phyloP scores from a whole-genome alignment of 768 basidiomycete species.

The Amanita molliuscula region DNA sequence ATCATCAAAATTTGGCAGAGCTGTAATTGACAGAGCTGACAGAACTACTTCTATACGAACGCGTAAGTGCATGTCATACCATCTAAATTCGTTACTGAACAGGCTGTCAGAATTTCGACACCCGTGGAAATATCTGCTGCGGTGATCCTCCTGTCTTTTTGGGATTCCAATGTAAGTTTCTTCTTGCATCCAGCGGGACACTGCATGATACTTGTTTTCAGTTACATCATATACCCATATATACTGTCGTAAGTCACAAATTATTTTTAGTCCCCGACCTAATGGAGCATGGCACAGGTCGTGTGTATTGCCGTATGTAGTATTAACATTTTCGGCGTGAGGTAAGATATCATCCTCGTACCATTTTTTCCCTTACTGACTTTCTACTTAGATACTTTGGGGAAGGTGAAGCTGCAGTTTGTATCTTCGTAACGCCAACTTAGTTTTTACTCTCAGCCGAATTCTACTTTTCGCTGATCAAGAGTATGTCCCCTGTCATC shows the following conservation, averaged over 20 bases:
- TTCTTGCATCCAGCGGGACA: neutral
- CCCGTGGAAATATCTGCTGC: constrained; percentile 74
- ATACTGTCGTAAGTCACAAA: constrained; percentile 31
- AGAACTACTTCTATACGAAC: constrained; percentile 36
- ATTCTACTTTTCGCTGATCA: constrained; percentile 57
- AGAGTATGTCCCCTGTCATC: constrained; percentile 28
- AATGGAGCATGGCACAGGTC: constrained; percentile 15
- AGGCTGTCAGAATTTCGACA: constrained; percentile 36
- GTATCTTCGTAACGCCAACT: neutral
- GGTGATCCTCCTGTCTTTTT: constrained; percentile 59
- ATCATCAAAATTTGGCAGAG: neutral
- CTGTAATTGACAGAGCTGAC: neutral
- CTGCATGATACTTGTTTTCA: constrained; percentile 12
- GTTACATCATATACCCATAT: constrained; percentile 40
- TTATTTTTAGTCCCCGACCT: neutral
- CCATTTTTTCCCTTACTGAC: neutral
- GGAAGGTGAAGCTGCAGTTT: constrained; percentile 34
- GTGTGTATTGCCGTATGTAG: constrained; percentile 45
- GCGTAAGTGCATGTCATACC: constrained; percentile 15
- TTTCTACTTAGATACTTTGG: constrained; percentile 42
- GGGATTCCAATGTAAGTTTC: constrained; percentile 47
- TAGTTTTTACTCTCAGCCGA: constrained; percentile 33
- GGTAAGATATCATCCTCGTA: constrained; percentile 21
- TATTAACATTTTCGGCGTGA: constrained; percentile 66
- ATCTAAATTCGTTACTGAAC: neutral